Evolutionary conservation across 768 basidiomycete species (phyloP).

Genomic region (Phylloporus rhodoxanthus): DNA sequence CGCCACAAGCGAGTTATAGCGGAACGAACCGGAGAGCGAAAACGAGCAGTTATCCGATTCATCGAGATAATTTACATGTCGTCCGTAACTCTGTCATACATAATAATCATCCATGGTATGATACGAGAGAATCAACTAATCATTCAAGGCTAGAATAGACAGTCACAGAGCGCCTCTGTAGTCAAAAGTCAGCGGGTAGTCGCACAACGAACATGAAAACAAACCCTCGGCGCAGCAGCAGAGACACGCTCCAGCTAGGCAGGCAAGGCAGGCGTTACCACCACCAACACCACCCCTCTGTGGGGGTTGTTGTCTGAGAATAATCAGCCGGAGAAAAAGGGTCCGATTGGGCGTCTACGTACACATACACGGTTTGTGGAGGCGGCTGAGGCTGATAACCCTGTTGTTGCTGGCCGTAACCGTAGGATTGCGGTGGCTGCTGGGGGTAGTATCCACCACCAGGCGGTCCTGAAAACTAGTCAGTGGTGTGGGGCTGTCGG

Average conservation of each 20-base stretch:
- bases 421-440: conserved; percentile 67
- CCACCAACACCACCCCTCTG: conserved; percentile 31
- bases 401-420: conserved; percentile 29
- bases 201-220: conserved; percentile 23
- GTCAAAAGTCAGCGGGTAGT: conserved; percentile 15
- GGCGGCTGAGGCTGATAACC: conserved; percentile 56
- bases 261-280: conserved; percentile 36
- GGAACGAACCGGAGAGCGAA: conserved; percentile 47
- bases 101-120: conserved; percentile 15
- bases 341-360: conserved; percentile 24
- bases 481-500: neutral
- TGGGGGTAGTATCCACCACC: conserved; percentile 64
- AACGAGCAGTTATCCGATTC: conserved; percentile 10
- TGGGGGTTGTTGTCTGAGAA: conserved; percentile 36
- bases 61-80: conserved; percentile 27
- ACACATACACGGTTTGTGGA: conserved; percentile 84
- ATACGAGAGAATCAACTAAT: conserved; percentile 7
- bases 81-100: conserved; percentile 15
- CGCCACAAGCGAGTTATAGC: conserved; percentile 41
- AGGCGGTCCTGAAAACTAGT: conserved; percentile 42
- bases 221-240: conserved; percentile 50
- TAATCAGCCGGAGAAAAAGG: neutral
- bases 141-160: conserved; percentile 42
- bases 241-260: conserved; percentile 42
- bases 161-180: conserved; percentile 65